Conservation (phyloP, 1,284 basidiomycete genomes). For the Austropuccinia psidii region DNA sequence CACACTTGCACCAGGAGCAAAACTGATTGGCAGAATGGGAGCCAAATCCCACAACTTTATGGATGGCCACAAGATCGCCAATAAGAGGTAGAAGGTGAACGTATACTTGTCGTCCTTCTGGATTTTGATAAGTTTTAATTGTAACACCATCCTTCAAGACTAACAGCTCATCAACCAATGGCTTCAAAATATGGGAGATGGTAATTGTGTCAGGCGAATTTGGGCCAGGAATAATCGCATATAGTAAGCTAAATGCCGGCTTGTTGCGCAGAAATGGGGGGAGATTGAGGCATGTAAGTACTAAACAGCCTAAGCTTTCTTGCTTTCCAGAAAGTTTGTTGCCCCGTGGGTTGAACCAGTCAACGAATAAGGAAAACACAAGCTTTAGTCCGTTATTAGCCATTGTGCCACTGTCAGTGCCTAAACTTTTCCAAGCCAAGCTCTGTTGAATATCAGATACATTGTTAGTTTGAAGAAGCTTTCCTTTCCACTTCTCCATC, state of each 20-base stretch:
- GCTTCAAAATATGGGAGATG: background rate
- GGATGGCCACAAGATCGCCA: conserved; percentile 4
- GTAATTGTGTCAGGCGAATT: background rate
- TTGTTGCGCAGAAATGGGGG: background rate
- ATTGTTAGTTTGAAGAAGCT: too few relatives aligned
- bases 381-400: background rate
- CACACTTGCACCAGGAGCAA: conserved; percentile 4
- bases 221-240: conserved; percentile 2
- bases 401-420: too few relatives aligned
- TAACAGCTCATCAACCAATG: background rate
- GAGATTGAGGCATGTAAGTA: conserved; percentile 17
- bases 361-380: conserved; percentile 6
- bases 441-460: background rate
- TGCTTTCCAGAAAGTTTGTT: conserved; percentile 13
- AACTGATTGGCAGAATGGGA: background rate
- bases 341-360: conserved; percentile 28
- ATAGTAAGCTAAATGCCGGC: background rate
- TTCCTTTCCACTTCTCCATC: too few relatives aligned
- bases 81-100: background rate
- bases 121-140: background rate
- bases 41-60: conserved; percentile 10
- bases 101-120: background rate
- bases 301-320: background rate
- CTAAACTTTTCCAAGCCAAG: background rate
- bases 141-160: background rate